Evolutionary conservation across 768 basidiomycete species (phyloP).

Genomic region (Podaxis pistillaris): DNA sequence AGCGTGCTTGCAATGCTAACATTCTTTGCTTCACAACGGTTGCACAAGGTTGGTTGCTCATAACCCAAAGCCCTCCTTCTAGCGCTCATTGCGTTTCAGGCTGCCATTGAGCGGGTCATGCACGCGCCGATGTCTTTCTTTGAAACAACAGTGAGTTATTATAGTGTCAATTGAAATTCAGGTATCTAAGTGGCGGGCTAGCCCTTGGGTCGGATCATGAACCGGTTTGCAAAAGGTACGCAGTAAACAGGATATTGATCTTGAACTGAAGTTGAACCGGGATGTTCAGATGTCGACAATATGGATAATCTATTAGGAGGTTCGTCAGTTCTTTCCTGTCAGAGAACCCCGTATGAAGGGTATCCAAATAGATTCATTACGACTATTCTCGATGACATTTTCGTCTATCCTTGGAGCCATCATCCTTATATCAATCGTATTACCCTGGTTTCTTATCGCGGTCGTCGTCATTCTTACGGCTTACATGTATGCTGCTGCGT

Average conservation of each 20-base stretch:
- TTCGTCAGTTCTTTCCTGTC: constrained; percentile 19
- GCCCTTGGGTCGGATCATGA: constrained; percentile 87
- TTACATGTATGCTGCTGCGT: constrained; percentile 72
- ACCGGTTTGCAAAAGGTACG: constrained; percentile 80
- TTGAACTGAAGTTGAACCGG: constrained; percentile 8
- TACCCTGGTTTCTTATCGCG: constrained; percentile 85
- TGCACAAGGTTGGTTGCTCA: constrained; percentile 52
- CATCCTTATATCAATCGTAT: constrained; percentile 72
- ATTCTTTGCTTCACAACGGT: constrained; percentile 69
- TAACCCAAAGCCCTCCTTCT: background rate
- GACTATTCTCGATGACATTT: constrained; percentile 66
- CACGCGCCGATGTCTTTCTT: constrained; percentile 90
- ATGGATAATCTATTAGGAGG: constrained; percentile 72
- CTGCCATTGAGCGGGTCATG: constrained; percentile 68
- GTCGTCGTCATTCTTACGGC: constrained; percentile 55
- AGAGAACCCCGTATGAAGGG: background rate
- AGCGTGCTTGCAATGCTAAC: constrained; percentile 62
- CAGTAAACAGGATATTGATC: background rate
- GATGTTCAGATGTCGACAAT: constrained; percentile 64
- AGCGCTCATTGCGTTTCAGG: constrained; percentile 30
- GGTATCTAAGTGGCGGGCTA: constrained; percentile 24
- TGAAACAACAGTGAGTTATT: constrained; percentile 65
- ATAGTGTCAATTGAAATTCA: background rate
- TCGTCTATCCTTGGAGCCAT: constrained; percentile 71
- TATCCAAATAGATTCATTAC: constrained; percentile 54